phyloP scores from a whole-genome alignment of 129 eudicot species.

The Chrysanthemum lavandulifolium region DNA sequence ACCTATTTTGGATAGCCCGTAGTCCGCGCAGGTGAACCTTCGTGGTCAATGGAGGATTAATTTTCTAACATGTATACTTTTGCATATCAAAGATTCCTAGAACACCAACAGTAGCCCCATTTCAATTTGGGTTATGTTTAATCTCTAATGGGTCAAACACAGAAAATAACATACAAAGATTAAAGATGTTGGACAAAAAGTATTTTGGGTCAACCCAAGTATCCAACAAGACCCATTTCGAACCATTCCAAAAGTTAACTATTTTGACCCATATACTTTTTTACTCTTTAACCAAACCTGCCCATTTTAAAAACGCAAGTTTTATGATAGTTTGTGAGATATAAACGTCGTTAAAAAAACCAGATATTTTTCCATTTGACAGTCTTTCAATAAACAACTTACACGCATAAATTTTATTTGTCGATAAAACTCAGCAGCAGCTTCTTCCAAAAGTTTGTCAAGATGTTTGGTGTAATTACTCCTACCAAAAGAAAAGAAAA shows the following conservation, averaged over 20 bases:
- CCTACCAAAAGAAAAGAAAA: conserved; percentile 44
- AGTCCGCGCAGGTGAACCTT: no score
- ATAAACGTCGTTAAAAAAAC: no score
- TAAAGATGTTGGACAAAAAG: no score
- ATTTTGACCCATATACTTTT: conserved; percentile 11
- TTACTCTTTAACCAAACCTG: no score
- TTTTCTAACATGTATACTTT: conserved; percentile 4
- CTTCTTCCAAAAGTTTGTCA: conserved; percentile 84
- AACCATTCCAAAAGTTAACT: no score
- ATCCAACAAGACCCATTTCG: conserved; percentile 22
- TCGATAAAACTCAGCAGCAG: conserved; percentile 83
- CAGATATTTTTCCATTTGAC: not conserved
- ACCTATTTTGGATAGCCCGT: no score
- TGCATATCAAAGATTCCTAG: not conserved
- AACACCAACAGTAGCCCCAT: conserved; percentile 3
- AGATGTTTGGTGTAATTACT: conserved; percentile 82
- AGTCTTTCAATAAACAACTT: conserved; percentile 37
- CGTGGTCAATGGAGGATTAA: no score
- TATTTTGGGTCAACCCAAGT: conserved; percentile 22
- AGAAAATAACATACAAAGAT: no score
- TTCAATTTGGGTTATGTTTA: conserved; percentile 12
- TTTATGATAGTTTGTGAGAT: no score
- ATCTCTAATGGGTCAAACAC: no score
- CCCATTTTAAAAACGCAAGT: no score
- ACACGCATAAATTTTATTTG: conserved; percentile 84